Percentiles rank a stretch among this genome's conserved stretches.
These are phyloP conservation scores for Daldinia caldariorum DNA, from an alignment of 495 filamentous ascomycete species.

Conservation along the genomic window DNA sequence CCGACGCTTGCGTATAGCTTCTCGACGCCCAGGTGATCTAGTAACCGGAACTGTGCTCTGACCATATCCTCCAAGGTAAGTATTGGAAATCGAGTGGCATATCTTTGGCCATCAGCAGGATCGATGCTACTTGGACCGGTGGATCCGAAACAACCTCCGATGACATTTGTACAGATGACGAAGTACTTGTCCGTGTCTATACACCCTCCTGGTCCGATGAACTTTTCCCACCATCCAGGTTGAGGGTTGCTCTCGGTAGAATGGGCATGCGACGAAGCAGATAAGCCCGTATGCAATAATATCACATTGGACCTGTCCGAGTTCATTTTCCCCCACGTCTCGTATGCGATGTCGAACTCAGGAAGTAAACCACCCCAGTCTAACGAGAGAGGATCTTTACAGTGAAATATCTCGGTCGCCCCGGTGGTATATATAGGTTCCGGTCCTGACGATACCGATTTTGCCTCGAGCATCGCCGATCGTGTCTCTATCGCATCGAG, in stretches of 20 bases:
- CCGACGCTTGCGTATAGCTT: conserved; percentile 93
- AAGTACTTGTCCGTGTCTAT: conserved; percentile 92
- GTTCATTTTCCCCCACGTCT: conserved; percentile 91
- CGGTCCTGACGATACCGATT: conserved; percentile 76
- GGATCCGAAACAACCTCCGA: conserved; percentile 95
- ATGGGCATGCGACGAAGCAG: conserved; percentile 94
- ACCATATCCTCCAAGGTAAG: conserved; percentile 99
- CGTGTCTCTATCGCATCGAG: conserved; percentile 89
- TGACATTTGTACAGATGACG: conserved; percentile 95
- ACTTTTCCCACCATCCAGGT: conserved; percentile 99
- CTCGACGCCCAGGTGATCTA: conserved; percentile 80
- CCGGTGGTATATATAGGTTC: conserved; percentile 95
- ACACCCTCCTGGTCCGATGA: conserved; percentile 88
- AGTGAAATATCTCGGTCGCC: conserved; percentile 78
- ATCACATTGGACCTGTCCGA: conserved; percentile 86
- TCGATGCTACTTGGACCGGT: conserved; percentile 91
- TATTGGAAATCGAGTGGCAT: conserved; percentile 96
- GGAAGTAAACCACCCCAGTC: conserved; percentile 93
- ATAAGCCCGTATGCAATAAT: conserved; percentile 91
- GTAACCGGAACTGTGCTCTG: conserved; percentile 87
- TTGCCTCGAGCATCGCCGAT: conserved; percentile 77
- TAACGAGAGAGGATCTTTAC: conserved; percentile 76
- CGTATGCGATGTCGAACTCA: conserved; percentile 89
- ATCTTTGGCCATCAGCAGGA: conserved; percentile 85
- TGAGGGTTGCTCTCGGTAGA: conserved; percentile 86